These are phyloP conservation scores for Uronychia setigera DNA, from an alignment of 73 alveolate genomes.

Conservation along the genomic window DNA sequence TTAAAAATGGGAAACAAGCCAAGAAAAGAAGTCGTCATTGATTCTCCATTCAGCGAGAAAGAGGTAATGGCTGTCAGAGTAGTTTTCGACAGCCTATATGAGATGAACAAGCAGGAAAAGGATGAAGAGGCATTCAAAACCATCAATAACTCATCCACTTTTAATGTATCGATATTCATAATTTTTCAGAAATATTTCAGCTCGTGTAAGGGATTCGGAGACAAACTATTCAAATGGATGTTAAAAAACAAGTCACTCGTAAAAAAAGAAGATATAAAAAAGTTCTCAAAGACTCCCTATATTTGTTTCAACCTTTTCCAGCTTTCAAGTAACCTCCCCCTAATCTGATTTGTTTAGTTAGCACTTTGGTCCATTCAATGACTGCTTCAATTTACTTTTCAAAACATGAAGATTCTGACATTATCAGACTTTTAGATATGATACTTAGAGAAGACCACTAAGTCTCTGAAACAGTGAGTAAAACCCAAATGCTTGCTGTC, in stretches of 20 bases:
- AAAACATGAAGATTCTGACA: background rate
- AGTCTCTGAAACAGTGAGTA: background rate
- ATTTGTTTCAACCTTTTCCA: background rate
- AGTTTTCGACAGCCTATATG: background rate
- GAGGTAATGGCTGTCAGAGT: background rate
- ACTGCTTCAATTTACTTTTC: background rate
- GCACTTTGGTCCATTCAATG: background rate
- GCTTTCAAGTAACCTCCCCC: background rate
- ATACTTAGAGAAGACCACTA: background rate
- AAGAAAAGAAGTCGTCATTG: background rate
- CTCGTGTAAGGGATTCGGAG: background rate
- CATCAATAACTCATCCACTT: background rate
- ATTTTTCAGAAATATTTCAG: background rate
- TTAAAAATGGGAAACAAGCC: conserved; percentile 6
- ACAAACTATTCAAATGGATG: background rate
- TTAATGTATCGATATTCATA: background rate
- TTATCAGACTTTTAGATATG: background rate
- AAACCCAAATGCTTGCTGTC: background rate
- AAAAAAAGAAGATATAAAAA: background rate
- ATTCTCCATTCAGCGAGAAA: background rate
- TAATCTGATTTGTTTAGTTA: background rate
- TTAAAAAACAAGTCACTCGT: background rate
- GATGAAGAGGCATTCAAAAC: background rate
- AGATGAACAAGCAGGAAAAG: background rate
- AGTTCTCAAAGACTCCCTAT: background rate